Evolutionary conservation across 2,329 filamentous ascomycete species (phyloP).

Genomic region (Thielaviopsis populi): DNA sequence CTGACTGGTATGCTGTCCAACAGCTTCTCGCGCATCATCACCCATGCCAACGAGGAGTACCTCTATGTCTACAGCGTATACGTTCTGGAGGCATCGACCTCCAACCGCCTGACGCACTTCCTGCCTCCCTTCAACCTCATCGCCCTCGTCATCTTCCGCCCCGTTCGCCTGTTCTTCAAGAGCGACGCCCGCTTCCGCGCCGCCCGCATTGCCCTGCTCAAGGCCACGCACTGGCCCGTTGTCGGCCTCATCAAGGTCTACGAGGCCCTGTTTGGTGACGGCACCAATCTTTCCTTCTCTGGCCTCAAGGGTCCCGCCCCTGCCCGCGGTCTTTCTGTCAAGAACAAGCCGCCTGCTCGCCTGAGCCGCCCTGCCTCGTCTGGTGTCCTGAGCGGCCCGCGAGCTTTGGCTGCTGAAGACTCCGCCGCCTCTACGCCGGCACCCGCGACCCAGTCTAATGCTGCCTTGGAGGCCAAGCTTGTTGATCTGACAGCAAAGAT

Average conservation of each 20-base stretch:
- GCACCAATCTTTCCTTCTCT: constrained; percentile 30
- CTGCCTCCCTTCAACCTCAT: constrained; percentile 62
- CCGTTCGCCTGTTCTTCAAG: constrained; percentile 52
- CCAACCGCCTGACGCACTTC: constrained; percentile 53
- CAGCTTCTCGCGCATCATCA: constrained; percentile 51
- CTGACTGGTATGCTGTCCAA: constrained; percentile 66
- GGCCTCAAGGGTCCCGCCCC: constrained; percentile 30
- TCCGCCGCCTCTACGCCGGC: constrained; percentile 22
- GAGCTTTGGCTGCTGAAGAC: background rate
- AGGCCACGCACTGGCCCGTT: constrained; percentile 50
- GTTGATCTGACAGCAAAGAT: constrained; percentile 42
- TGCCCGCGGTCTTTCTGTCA: constrained; percentile 10
- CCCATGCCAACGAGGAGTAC: constrained; percentile 57
- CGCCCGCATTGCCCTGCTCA: constrained; percentile 46
- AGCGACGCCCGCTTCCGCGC: constrained; percentile 47
- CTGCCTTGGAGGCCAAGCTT: constrained; percentile 36
- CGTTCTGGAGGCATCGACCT: constrained; percentile 51
- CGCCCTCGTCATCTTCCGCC: constrained; percentile 55
- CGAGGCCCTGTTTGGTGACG: constrained; percentile 36
- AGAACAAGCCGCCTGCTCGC: background rate
- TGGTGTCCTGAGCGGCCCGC: background rate
- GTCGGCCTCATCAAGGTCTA: constrained; percentile 55
- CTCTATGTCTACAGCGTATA: constrained; percentile 59
- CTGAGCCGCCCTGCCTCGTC: constrained; percentile 4
- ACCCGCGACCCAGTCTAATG: constrained; percentile 21